phyloP scores from a whole-genome alignment of 495 filamentous ascomycete genomes.

The Cudoniella acicularis region DNA sequence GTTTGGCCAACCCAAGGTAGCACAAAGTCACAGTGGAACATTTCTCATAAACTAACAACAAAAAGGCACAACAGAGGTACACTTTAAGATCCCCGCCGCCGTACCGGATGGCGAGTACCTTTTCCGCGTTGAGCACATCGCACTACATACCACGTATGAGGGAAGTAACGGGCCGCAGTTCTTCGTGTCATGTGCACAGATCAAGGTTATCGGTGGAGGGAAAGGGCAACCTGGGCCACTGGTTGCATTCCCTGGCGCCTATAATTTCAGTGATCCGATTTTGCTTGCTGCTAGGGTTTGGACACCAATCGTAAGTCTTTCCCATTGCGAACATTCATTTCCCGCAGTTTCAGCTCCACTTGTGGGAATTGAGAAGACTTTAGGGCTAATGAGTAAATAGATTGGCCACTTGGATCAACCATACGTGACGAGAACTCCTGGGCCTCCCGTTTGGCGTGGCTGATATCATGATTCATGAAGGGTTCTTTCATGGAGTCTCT shows the following conservation, averaged over 20 bases:
- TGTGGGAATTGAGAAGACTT: background rate
- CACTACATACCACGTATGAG: conserved; percentile 41
- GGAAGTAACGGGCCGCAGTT: conserved; percentile 43
- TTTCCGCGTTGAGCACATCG: conserved; percentile 54
- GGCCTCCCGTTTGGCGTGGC: background rate
- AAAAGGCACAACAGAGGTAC: conserved; percentile 29
- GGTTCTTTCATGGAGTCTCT: too few species aligned
- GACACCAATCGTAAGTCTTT: background rate
- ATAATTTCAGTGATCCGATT: conserved; percentile 48
- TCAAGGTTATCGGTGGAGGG: conserved; percentile 52
- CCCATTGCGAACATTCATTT: too few species aligned
- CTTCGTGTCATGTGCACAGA: conserved; percentile 54
- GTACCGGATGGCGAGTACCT: conserved; percentile 51
- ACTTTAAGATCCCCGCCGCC: conserved; percentile 43
- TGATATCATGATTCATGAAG: too few species aligned
- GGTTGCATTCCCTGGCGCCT: conserved; percentile 48
- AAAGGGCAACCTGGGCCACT: conserved; percentile 38
- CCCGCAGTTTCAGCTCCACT: too few species aligned
- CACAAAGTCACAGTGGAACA: too few species aligned
- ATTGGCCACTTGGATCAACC: background rate
- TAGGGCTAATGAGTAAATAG: background rate
- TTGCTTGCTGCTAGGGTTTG: background rate
- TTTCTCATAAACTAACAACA: background rate
- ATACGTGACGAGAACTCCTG: background rate
- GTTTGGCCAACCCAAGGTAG: background rate